A percentile compares a stretch with the other conserved stretches of the same genome.
These are phyloP conservation scores for Suillus plorans DNA, from an alignment of 768 basidiomycete genomes.

Conservation along the genomic window DNA sequence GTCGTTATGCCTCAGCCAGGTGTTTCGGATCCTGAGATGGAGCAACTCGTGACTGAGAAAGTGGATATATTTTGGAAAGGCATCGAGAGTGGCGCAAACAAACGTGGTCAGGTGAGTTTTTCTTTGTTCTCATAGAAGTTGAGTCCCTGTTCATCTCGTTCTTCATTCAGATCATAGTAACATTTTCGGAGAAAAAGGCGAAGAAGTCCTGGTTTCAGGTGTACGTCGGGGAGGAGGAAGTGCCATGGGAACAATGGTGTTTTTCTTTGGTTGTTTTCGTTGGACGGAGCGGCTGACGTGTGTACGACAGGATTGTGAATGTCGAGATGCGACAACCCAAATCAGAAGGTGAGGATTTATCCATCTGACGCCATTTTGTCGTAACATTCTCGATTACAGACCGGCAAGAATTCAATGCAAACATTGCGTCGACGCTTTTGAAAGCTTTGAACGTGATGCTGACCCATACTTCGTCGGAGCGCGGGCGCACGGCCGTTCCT, in stretches of 20 bases:
- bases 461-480: slow-evolving; percentile 75
- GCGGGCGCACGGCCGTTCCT: slow-evolving; percentile 72
- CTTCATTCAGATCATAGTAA: slow-evolving; percentile 55
- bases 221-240: slow-evolving; percentile 73
- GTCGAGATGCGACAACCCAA: slow-evolving; percentile 76
- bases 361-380: background rate
- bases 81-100: slow-evolving; percentile 60
- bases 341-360: slow-evolving; percentile 49
- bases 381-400: slow-evolving; percentile 30
- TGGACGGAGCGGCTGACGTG: background rate
- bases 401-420: slow-evolving; percentile 51
- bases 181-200: slow-evolving; percentile 73
- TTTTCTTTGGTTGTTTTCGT: slow-evolving; percentile 10
- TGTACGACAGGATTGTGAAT: slow-evolving; percentile 63
- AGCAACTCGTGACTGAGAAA: slow-evolving; percentile 70
- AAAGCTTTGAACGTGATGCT: slow-evolving; percentile 72
- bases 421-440: slow-evolving; percentile 60
- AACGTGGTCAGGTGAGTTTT: slow-evolving; percentile 62
- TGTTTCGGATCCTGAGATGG: slow-evolving; percentile 71
- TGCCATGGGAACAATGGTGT: slow-evolving; percentile 87
- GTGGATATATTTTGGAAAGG: slow-evolving; percentile 79
- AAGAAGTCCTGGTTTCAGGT: slow-evolving; percentile 80
- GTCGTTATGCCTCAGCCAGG: slow-evolving; percentile 53
- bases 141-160: background rate
- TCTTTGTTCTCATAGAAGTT: background rate